phyloP scores from a whole-genome alignment of 768 basidiomycete genomes.

The Rhizopogon sp. region DNA sequence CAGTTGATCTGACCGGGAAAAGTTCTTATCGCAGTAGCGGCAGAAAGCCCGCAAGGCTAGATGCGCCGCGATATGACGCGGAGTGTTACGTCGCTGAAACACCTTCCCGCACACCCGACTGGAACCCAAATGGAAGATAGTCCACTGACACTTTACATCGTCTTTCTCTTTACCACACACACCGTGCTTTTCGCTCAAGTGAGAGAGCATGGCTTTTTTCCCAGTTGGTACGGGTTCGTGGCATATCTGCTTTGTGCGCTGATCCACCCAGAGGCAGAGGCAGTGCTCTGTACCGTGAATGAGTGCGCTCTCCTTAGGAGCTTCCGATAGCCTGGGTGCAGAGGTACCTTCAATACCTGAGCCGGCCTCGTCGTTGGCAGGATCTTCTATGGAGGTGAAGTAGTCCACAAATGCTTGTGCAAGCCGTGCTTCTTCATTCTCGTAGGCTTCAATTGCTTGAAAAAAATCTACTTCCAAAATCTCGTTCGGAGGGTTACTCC shows the following conservation, averaged over 20 bases:
- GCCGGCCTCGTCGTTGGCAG: background rate
- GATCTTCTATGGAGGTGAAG: background rate
- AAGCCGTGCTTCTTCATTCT: too few species aligned
- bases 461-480: background rate
- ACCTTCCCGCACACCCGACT: background rate
- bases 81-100: conserved; percentile 9
- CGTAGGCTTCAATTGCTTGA: background rate
- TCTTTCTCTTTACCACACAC: conserved; percentile 5
- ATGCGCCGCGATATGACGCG: conserved; percentile 16
- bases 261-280: conserved; percentile 6
- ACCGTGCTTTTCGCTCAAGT: conserved; percentile 7
- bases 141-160: conserved; percentile 7
- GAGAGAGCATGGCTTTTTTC: conserved; percentile 8
- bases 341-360: background rate
- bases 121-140: background rate
- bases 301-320: background rate
- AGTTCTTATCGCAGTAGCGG: conserved; percentile 10
- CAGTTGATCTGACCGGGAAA: conserved; percentile 19
- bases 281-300: background rate
- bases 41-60: conserved; percentile 12
- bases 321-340: conserved; percentile 6
- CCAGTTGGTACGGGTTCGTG: background rate
- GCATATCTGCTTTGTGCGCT: background rate
- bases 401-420: too few species aligned
- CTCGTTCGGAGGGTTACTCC: background rate